Conservation (phyloP, 2,329 filamentous ascomycete species). For the Calycina herbarum region DNA sequence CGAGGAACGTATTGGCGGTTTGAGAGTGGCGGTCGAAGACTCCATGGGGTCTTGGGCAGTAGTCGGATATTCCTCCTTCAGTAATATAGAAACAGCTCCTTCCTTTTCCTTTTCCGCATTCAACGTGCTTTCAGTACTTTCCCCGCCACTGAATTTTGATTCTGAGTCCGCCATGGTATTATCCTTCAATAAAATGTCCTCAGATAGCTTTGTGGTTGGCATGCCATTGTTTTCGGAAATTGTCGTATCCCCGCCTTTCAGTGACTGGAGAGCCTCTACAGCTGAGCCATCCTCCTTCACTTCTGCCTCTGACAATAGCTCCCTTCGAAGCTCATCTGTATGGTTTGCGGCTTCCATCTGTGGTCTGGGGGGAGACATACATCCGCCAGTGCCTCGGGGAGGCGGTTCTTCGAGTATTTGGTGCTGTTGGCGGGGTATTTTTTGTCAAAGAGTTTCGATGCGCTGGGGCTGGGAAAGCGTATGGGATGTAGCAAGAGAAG, state of each 20-base stretch:
- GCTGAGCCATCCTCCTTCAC: constrained; percentile 11
- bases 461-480: neutral
- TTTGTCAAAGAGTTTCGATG: constrained; percentile 6
- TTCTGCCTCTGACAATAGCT: constrained; percentile 7
- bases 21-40: constrained; percentile 39
- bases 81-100: neutral
- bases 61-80: neutral
- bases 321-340: constrained; percentile 28
- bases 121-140: constrained; percentile 4
- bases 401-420: constrained; percentile 26
- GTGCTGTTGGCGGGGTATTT: constrained; percentile 35
- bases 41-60: constrained; percentile 33
- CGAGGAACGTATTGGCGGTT: constrained; percentile 26
- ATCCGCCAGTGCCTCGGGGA: constrained; percentile 33
- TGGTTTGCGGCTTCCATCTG: constrained; percentile 28
- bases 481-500: constrained; percentile 5
- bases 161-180: constrained; percentile 2
- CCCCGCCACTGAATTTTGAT: neutral
- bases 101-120: constrained; percentile 9
- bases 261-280: constrained; percentile 9
- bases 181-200: neutral
- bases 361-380: constrained; percentile 37
- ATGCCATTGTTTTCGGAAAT: constrained; percentile 7
- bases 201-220: neutral
- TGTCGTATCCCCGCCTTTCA: constrained; percentile 15